Percentiles rank a stretch among this genome's conserved stretches.
Conservation (phyloP, 2,329 filamentous ascomycete species). For the Colletotrichum costaricense region DNA sequence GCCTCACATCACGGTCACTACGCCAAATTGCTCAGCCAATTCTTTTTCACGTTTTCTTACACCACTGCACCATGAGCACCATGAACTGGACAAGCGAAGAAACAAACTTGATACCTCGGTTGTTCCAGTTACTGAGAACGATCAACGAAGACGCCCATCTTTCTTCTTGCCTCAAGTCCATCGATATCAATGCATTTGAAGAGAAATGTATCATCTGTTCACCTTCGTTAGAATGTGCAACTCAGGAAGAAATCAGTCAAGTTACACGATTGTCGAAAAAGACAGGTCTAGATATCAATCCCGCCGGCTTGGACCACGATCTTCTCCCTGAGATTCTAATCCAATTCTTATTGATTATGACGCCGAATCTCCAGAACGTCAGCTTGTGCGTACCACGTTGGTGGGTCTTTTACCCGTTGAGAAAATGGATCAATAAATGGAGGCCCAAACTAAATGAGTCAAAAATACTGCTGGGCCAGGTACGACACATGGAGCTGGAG, state of each 20-base stretch:
- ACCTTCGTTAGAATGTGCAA: neutral
- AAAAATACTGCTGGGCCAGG: neutral
- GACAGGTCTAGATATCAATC: neutral
- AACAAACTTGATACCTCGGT: neutral
- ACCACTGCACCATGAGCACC: neutral
- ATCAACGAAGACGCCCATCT: neutral
- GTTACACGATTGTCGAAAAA: neutral
- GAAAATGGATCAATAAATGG: neutral
- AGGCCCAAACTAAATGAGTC: neutral
- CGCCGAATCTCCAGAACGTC: neutral
- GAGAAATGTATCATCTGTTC: neutral
- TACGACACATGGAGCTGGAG: neutral
- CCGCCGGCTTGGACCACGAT: neutral
- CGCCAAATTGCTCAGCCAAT: neutral
- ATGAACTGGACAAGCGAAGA: neutral
- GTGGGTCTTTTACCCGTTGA: neutral
- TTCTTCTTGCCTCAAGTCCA: neutral
- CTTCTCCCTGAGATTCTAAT: neutral
- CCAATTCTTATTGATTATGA: neutral
- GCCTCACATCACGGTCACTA: neutral
- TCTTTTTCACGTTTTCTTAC: neutral
- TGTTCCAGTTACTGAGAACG: neutral
- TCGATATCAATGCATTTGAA: neutral
- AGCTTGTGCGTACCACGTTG: neutral
- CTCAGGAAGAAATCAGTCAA: neutral